Evolutionary conservation across 164 flowering plant genomes (phyloP), one percentile per base, ranked within the genome.

Genomic region (Liquidambar formosana): DNA sequence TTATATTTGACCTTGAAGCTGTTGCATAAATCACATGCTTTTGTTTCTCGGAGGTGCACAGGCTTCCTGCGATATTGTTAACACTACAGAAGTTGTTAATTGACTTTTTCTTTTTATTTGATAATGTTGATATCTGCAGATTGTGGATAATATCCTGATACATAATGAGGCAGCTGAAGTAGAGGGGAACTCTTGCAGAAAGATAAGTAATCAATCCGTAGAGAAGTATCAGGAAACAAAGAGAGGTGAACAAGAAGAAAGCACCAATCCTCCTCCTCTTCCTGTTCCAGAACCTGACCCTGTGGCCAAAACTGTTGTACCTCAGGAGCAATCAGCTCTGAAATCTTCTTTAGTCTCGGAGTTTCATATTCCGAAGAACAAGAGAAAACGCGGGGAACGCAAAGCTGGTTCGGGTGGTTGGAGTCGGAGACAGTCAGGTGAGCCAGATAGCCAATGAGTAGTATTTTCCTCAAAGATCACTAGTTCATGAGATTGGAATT

Each of bases 311-410:
- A n/a, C 64, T 12, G 28, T 21, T 4, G 58, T 25, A 27, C 8
- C 73, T 45, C 66, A 65, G 33, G 85, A 78, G 19, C 78, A 76
- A 53, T 70, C 85, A 13, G 48, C 73, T 64, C 75, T 83, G 46
- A 71, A 72, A 41, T 61, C 78, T 52, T 74, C 82, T 76, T 74
- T 83, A 21, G 77, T 78, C 22, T 73, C 90, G 0, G 88, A 87
- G 10, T 19, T 85, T 10, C 68, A 74, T 44, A 69, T 84, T 64
- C 92, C 94, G 3, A 82, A 73, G 76, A 85, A 79, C 67, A 90
- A 87, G 73, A 82, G 94, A 71, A 90, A 84, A 71, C 85, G 94
- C 68, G 94, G 84, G 49, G 92, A 88, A 64, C 84, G 96, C n/a
- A 86, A 82, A 79, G 89, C 86, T 57, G 80, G 89, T 63, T 74